Base-by-base conservation (phyloP, 495 filamentous ascomycete genomes). In the Aspergillus conjunctus region DNA sequence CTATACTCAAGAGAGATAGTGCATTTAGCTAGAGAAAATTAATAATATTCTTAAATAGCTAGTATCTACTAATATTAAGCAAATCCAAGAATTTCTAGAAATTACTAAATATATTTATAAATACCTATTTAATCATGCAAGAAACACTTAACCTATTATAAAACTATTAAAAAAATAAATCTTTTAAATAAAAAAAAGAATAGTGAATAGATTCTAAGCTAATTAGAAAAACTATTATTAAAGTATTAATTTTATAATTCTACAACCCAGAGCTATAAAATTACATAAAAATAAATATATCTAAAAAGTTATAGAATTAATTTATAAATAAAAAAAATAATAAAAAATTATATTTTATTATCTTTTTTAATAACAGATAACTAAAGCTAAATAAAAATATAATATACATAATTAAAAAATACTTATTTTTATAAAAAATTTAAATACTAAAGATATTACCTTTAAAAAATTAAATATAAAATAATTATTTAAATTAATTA, bases 31-130 rank as follows among this genome's bases (percentile, higher is more conserved):
- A 33, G 33, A 34, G 37, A 53, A 53, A 34, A n/a, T 53, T 30
- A 34, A 37, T 15, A 34, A 53, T 37, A 53, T 34, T 2, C 33
- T n/a, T 18, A 33, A 55, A 55, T 20, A 43, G 21, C 20, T 20
- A 33, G 21, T 3, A 9, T n/a, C n/a, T n/a, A n/a, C 20, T 33
- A 55, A 26, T 43, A 11, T 26, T 44, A 53, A 15, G 17, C 1
- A 34, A n/a, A 18, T 53, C 37, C 33, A 53, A 7, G 34, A 44
- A 22, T 55, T 53, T 17, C 33, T 53, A 53, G 12, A n/a, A 53
- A 37, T 53, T 34, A 34, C 33, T 11, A 14, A 37, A 53, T 41
- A 55, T 55, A 55, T 21, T 55, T 34, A 55, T 33, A 12, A 43
- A 41, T 17, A 22, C 1, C 10, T 43, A 3, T 11, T 37, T 37